Conservation (phyloP, 208 protist species). For the Wallacemonas sp. region DNA sequence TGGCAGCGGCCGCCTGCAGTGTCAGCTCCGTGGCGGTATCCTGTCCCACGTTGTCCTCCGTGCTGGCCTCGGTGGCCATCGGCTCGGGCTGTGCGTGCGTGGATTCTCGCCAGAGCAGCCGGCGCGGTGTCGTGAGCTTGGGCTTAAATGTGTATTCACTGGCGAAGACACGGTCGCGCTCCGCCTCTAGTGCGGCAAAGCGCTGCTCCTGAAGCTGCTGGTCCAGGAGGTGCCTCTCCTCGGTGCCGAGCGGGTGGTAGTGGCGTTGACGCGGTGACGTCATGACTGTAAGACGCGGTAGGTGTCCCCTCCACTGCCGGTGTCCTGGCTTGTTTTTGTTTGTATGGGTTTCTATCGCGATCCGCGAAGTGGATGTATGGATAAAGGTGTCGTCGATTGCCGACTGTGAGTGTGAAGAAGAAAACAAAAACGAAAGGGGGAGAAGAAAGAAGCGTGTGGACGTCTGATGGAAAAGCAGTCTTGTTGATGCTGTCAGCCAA, state of each 20-base stretch:
- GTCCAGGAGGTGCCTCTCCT: background rate
- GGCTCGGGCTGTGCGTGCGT: background rate
- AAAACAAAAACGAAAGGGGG: too few relatives aligned
- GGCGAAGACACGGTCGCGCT: conserved; percentile 9
- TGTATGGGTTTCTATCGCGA: too few relatives aligned
- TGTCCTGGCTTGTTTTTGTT: background rate
- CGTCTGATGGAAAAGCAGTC: too few relatives aligned
- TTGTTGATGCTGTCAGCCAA: too few relatives aligned
- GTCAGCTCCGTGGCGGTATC: background rate
- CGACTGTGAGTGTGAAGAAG: too few relatives aligned
- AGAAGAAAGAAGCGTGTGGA: too few relatives aligned
- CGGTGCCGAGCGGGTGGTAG: conserved; percentile 17
- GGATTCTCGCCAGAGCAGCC: background rate
- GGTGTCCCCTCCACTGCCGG: background rate
- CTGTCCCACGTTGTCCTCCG: background rate
- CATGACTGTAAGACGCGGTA: background rate
- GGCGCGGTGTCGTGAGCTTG: conserved; percentile 2
- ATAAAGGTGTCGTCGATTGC: too few relatives aligned
- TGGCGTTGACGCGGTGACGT: background rate
- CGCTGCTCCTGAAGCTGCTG: conserved; percentile 5
- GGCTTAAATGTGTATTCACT: conserved; percentile 3
- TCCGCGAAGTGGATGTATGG: too few relatives aligned
- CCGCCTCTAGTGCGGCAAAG: background rate
- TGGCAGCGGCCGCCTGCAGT: background rate
- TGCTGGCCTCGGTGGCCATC: background rate